These are phyloP conservation scores for Penstemon davidsonii DNA, from an alignment of 257 asterid genomes.

Conservation along the genomic window DNA sequence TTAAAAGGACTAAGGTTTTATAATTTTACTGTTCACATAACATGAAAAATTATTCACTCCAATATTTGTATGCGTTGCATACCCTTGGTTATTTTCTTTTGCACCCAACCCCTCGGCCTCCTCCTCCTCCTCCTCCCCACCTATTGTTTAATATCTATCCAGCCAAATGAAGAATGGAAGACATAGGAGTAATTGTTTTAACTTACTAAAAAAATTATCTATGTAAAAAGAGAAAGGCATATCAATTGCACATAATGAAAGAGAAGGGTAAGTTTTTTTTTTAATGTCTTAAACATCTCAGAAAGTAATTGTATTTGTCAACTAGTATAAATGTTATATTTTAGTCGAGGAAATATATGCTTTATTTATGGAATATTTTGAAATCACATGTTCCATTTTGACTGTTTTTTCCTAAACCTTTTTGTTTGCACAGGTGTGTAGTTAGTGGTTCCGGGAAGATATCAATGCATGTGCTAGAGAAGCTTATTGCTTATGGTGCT, in stretches of 20 bases:
- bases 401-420: conserved; percentile 21
- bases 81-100: conserved; percentile 1
- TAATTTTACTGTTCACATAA: conserved; percentile 24
- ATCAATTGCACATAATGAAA: conserved; percentile 11
- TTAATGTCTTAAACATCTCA: conserved; percentile 8
- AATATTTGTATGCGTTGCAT: conserved; percentile 2
- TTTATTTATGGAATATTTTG: conserved; percentile 11
- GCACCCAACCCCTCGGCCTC: background rate
- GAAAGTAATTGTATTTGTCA: conserved; percentile 13
- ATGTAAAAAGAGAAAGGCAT: background rate
- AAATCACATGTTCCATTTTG: background rate
- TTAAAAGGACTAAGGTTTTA: conserved; percentile 90
- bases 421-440: conserved; percentile 66
- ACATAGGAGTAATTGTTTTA: background rate
- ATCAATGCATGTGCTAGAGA: conserved; percentile 96
- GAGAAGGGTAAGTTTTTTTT: conserved; percentile 5
- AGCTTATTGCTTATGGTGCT: conserved; percentile 90
- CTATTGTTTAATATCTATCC: background rate
- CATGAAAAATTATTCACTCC: background rate
- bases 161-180: background rate
- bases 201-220: background rate
- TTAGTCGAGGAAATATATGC: conserved; percentile 13
- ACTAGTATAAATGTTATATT: conserved; percentile 15
- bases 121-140: background rate
- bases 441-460: conserved; percentile 99